These are phyloP conservation scores for Nakaseomyces uthaithaninus DNA, from an alignment of 1,139 yeast species.

Conservation along the genomic window DNA sequence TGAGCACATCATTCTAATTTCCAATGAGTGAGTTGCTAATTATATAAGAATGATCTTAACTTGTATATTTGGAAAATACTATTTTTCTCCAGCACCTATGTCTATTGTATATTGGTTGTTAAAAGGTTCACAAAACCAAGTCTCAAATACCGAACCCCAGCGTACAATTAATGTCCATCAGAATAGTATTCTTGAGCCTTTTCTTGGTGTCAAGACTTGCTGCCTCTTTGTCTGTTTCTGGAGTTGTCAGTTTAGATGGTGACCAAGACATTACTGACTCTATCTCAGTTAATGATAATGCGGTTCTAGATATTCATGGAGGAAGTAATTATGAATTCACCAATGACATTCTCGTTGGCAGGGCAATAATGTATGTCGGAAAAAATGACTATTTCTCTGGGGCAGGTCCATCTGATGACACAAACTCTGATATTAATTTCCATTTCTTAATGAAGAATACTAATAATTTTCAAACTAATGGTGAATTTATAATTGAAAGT, in stretches of 20 bases:
- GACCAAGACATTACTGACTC: slow-evolving; percentile 1
- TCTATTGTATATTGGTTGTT: too few relatives aligned
- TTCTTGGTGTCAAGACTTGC: neutral
- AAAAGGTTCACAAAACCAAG: too few relatives aligned
- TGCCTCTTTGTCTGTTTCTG: neutral
- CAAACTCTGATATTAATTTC: neutral
- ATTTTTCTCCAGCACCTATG: too few relatives aligned
- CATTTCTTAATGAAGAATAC: neutral
- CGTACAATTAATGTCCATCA: neutral
- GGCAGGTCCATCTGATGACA: neutral
- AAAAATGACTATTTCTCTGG: slow-evolving; percentile 1
- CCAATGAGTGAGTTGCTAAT: too few relatives aligned
- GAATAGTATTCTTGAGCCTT: neutral
- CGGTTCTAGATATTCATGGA: neutral
- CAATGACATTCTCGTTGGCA: neutral
- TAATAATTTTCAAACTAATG: slow-evolving; percentile 1
- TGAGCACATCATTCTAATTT: too few relatives aligned
- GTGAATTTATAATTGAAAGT: neutral
- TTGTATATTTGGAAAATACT: too few relatives aligned
- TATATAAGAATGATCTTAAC: too few relatives aligned
- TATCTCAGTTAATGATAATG: neutral
- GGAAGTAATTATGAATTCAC: neutral
- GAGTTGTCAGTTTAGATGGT: slow-evolving; percentile 1
- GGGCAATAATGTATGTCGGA: neutral
- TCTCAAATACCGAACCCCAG: too few relatives aligned